Percentiles rank a stretch among this genome's conserved stretches.
phyloP scores from a whole-genome alignment of 2,329 filamentous ascomycete species.

The Raffaelea ambrosiae region DNA sequence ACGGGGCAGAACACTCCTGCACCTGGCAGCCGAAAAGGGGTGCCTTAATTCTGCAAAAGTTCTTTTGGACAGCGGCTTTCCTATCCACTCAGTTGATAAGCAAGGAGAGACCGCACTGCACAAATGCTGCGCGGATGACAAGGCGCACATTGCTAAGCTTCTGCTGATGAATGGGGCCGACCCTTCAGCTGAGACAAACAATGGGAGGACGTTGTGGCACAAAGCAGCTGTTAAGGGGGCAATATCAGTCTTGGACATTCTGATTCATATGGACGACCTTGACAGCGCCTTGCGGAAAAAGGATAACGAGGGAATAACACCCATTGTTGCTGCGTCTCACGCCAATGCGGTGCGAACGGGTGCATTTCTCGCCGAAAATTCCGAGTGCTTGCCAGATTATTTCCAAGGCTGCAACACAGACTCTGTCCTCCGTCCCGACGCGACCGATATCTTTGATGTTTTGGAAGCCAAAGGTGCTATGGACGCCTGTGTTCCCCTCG shows the following conservation, averaged over 20 bases:
- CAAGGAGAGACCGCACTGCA: background rate
- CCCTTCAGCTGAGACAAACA: background rate
- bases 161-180: background rate
- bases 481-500: too few species aligned
- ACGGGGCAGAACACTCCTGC: background rate
- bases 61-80: background rate
- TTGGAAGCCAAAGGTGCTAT: background rate
- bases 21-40: background rate
- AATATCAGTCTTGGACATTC: background rate
- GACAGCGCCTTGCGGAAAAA: background rate
- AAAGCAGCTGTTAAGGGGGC: background rate
- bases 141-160: background rate
- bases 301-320: background rate
- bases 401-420: background rate
- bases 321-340: background rate
- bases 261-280: conserved; percentile 11
- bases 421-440: background rate
- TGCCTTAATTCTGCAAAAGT: background rate
- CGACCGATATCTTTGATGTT: background rate
- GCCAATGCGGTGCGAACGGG: background rate
- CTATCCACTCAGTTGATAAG: background rate
- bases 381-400: background rate
- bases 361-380: background rate
- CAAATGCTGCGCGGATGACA: background rate
- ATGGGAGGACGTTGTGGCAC: background rate